Evolutionary conservation across 2,329 filamentous ascomycete genomes (phyloP).

Genomic region (Fusarium armeniacum): DNA sequence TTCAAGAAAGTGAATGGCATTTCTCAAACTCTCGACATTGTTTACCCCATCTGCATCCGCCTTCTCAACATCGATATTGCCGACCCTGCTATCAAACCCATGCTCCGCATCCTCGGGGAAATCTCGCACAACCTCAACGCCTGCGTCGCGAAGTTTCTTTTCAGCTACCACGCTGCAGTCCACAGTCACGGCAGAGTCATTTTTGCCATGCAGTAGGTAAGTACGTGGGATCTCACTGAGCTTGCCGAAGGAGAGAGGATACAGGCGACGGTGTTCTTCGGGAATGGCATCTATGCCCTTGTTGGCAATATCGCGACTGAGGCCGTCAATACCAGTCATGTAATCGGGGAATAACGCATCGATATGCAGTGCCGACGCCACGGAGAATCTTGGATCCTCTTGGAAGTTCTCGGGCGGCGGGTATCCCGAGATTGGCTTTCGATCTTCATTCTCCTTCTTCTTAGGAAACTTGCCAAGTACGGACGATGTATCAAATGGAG

Average conservation of each 20-base stretch:
- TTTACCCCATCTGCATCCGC: slow-evolving; percentile 6
- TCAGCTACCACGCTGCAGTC: slow-evolving; percentile 37
- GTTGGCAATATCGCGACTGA: slow-evolving; percentile 20
- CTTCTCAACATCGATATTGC: slow-evolving; percentile 37
- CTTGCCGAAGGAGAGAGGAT: slow-evolving; percentile 34
- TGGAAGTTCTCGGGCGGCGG: background rate
- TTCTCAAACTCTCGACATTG: slow-evolving; percentile 28
- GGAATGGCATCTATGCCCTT: slow-evolving; percentile 30
- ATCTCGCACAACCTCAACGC: slow-evolving; percentile 24
- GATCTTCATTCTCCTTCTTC: slow-evolving; percentile 7
- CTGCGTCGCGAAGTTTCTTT: slow-evolving; percentile 32
- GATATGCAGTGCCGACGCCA: slow-evolving; percentile 40
- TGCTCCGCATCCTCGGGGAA: slow-evolving; percentile 44
- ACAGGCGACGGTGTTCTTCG: slow-evolving; percentile 25
- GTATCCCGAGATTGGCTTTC: slow-evolving; percentile 26
- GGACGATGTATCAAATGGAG: slow-evolving; percentile 27
- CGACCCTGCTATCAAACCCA: slow-evolving; percentile 35
- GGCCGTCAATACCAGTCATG: slow-evolving; percentile 33
- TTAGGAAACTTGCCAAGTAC: slow-evolving; percentile 33
- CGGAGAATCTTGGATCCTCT: slow-evolving; percentile 6
- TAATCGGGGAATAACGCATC: slow-evolving; percentile 44
- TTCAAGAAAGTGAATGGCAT: slow-evolving; percentile 35
- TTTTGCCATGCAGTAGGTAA: slow-evolving; percentile 38
- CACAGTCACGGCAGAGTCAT: slow-evolving; percentile 43
- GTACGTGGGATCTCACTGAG: slow-evolving; percentile 35